Conservation (phyloP, 805 yeast species). For the Lipomyces yamadae region DNA sequence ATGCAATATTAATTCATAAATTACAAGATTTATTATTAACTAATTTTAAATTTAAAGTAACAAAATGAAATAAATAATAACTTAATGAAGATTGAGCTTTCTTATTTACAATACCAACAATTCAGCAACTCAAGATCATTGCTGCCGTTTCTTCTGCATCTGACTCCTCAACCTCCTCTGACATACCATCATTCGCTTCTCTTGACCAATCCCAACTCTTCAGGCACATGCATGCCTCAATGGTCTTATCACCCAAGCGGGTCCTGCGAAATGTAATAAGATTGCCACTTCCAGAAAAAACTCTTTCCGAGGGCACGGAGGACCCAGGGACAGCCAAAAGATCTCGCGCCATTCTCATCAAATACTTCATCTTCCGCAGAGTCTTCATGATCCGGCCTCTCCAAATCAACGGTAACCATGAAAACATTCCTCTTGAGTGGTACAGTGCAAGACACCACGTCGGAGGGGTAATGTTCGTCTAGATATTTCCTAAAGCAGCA, state of each 20-base stretch:
- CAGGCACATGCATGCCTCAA: too few relatives aligned
- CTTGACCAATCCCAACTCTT: constrained; percentile 9
- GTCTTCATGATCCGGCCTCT: constrained; percentile 8
- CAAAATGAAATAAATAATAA: constrained; percentile 5
- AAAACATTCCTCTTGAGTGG: background rate
- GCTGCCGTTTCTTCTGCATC: constrained; percentile 10
- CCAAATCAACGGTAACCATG: constrained; percentile 5
- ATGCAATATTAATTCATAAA: background rate
- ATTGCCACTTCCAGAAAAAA: too few relatives aligned
- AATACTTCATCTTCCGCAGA: constrained; percentile 8
- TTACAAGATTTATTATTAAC: background rate
- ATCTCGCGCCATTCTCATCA: too few relatives aligned
- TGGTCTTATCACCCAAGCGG: too few relatives aligned
- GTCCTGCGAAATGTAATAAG: constrained; percentile 6
- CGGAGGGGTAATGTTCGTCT: too few relatives aligned
- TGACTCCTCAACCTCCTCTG: constrained; percentile 9
- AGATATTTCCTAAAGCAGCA: too few relatives aligned
- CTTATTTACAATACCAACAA: background rate
- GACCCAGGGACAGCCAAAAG: constrained; percentile 5
- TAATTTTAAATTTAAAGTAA: background rate
- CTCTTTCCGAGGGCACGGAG: constrained; percentile 2
- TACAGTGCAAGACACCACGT: too few relatives aligned
- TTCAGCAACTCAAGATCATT: constrained; percentile 1
- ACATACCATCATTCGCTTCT: constrained; percentile 9
- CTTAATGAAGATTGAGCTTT: constrained; percentile 1